Conservation (phyloP, 2,329 filamentous ascomycete genomes). For the Lasiodiplodia sp. region DNA sequence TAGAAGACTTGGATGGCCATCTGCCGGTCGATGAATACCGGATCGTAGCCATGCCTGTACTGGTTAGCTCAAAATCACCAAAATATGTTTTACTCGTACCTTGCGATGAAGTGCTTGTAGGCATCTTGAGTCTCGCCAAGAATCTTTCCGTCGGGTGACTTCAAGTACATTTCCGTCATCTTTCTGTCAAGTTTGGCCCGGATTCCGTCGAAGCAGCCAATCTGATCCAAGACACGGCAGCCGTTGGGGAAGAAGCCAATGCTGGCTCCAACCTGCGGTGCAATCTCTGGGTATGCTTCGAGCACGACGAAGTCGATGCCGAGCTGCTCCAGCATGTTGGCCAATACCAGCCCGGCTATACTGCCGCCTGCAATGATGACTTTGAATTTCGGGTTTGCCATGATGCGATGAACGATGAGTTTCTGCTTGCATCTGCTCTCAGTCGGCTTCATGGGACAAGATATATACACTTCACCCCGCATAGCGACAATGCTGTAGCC, state of each 20-base stretch:
- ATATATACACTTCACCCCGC: too few species aligned
- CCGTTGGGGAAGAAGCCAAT: constrained; percentile 35
- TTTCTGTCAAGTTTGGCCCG: background rate
- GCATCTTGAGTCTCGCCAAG: background rate
- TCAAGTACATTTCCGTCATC: background rate
- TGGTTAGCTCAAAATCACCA: background rate
- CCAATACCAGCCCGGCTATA: constrained; percentile 23
- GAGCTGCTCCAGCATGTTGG: constrained; percentile 16
- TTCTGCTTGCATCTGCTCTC: too few species aligned
- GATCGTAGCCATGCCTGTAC: constrained; percentile 17
- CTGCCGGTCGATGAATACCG: constrained; percentile 30
- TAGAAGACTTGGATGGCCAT: constrained; percentile 35
- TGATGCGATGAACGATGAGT: too few species aligned
- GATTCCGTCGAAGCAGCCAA: constrained; percentile 9
- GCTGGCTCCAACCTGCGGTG: constrained; percentile 35
- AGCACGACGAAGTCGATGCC: constrained; percentile 32
- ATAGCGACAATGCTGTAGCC: too few species aligned
- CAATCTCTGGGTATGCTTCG: constrained; percentile 34
- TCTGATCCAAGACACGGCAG: constrained; percentile 27
- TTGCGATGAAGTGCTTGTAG: background rate
- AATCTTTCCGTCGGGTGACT: too few species aligned
- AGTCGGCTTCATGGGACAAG: too few species aligned
- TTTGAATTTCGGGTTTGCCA: background rate
- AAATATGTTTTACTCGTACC: background rate
- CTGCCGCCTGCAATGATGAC: constrained; percentile 28